Evolutionary conservation across 345 rosid genomes (phyloP).

Genomic region (Cardamine resedifolia): DNA sequence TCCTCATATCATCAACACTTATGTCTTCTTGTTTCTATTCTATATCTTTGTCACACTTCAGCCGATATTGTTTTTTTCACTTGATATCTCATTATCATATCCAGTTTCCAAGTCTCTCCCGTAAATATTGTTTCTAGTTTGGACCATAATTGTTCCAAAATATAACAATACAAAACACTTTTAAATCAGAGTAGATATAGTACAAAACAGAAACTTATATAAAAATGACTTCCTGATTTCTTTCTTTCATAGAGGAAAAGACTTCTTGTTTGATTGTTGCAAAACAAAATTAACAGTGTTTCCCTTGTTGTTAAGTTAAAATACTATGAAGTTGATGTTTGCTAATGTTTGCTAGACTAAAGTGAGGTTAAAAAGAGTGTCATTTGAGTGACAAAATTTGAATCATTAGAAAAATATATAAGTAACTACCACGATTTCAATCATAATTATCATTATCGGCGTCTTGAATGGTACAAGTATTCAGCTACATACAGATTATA

Average conservation of each 20-base stretch:
- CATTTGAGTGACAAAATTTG: background rate
- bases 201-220: background rate
- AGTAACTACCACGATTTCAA: background rate
- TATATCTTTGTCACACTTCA: slow-evolving; percentile 30
- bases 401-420: background rate
- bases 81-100: slow-evolving; percentile 6
- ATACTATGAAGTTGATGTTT: background rate
- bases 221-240: background rate
- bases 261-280: background rate
- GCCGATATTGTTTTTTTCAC: slow-evolving; percentile 9
- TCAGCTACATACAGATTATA: background rate
- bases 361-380: background rate
- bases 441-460: background rate
- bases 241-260: background rate
- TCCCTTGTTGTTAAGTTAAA: background rate
- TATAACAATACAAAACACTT: background rate
- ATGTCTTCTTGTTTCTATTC: slow-evolving; percentile 30
- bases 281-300: background rate
- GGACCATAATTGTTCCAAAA: slow-evolving; percentile 13
- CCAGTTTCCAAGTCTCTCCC: slow-evolving; percentile 13
- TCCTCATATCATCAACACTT: slow-evolving; percentile 37
- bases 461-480: background rate
- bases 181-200: background rate
- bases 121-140: slow-evolving; percentile 25
- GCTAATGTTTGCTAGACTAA: background rate